Base-by-base conservation (phyloP, 1,139 yeast species). In the Yamadazyma conglobata region DNA sequence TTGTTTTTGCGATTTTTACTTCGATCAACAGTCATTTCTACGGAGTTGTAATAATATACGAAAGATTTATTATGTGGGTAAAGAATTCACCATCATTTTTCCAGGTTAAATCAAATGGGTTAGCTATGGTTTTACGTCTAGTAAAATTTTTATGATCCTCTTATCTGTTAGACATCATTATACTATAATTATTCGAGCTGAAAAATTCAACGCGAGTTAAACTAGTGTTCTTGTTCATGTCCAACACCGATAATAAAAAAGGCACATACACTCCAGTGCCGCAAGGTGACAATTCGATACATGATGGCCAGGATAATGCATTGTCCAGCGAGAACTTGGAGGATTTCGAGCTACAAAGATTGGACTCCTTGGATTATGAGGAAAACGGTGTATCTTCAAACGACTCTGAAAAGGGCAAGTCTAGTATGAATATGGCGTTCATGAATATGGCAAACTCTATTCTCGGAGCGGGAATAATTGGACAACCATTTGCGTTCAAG, bases 361-460 rank as follows among this genome's bases (percentile, higher is more conserved):
- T 59, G 22, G 48, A 46, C 22, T 43, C 50, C 3, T 30, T 52
- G 10, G 58, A 53, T 21, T 50, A 41, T 34, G 55, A 49, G 31
- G 44, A 34, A 13, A 45, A 31, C 10, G 15, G 16, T 6, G 37
- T 31, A 15, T 27, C 32, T 1, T 22, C 24, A n/a, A 42, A 32
- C 12, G 40, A 34, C 7, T 38, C 28, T 9, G 45, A 44, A 27
- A 37, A 35, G 6, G 64, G 70, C 4, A 53, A 68, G 27, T 63
- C 75, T n/a, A 70, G 63, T 39, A 69, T 88, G 72, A 73, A 73
- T 39, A 83, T 84, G 88, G 96, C 96, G 9, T 88, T 89, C 49
- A 85, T 89, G 94, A 89, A 89, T 56, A 88, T 89, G 95, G 94
- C 96, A 14, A 89, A 89, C 56, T 82, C 86, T 10, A 89, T 88